phyloP scores from a whole-genome alignment of 2,329 filamentous ascomycete genomes.

The Fusarium denticulatum region DNA sequence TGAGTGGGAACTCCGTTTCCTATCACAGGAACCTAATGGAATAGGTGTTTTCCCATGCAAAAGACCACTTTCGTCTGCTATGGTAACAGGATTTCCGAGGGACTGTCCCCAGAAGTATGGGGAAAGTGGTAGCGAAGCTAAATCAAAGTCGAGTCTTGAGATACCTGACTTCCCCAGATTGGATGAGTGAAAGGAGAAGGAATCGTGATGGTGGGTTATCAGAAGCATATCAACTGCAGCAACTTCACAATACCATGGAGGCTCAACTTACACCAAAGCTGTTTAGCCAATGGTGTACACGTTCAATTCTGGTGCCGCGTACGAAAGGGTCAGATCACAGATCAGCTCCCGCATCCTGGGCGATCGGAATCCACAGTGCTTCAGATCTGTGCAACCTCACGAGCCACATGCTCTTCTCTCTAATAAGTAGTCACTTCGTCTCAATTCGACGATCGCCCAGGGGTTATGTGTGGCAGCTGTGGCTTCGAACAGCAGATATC shows the following conservation, averaged over 20 bases:
- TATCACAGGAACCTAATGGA: not conserved
- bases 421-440: not conserved
- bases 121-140: not conserved
- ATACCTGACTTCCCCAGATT: not conserved
- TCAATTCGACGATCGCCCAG: not conserved
- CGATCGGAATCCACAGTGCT: constrained; percentile 15
- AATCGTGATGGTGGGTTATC: not conserved
- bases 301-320: not conserved
- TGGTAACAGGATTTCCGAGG: not conserved
- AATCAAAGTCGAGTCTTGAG: not conserved
- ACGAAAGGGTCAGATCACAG: not conserved
- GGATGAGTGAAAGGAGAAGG: not conserved
- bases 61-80: not conserved
- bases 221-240: not conserved
- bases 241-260: not conserved
- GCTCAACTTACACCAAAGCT: not conserved
- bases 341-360: not conserved
- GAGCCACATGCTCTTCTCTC: constrained; percentile 5
- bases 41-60: not conserved
- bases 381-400: constrained; percentile 17
- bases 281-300: constrained; percentile 1
- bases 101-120: not conserved
- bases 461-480: constrained; percentile 5
- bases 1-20: not conserved
- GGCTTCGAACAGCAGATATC: not conserved